Evolutionary conservation across 1,139 yeast species (phyloP), one percentile per base, ranked within the genome.

Genomic region (Saccharomyces hybrid): DNA sequence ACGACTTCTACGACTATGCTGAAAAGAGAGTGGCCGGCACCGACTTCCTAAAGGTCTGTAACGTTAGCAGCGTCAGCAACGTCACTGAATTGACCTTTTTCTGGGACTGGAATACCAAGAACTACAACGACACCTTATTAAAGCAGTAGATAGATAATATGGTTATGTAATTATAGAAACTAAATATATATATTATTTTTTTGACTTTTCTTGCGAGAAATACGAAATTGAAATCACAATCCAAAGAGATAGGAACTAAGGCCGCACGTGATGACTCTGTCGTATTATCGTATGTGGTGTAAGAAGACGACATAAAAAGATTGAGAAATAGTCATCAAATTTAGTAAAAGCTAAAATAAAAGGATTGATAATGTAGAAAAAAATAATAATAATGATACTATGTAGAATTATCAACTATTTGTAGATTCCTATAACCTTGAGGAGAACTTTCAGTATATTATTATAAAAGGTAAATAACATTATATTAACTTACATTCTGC

Each of bases 1-100:
- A 71, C 4, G 75, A 76, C 48, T 83, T 69, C 59, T 62, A 65
- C 55, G 59, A 66, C 3, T 70, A 73, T 52, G 69, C 76, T 28
- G 66, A 69, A n/a, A 59, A 62, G 7, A 73, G 76, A 62, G 61
- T 76, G 52, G 64, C 61, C 2, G 73, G 68, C 31, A 64, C 69
- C 47, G 67, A 72, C 56, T 73, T 71, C 58, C 57, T 58, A 41
- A 61, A 70, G 32, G 73, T 73, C 28, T 79, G 82, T 64, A 64
- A 64, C 31, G 59, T 64, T 6, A 31, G 49, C 52, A 54, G 49
- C 5, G 62, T 51, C 49, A 55, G 50, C 62, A 68, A 50, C 61
- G 34, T 14, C 28, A 62, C 60, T 52, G 62, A 50, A 29, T 58
- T 51, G 27, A 57, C 66, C 4, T 68, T 68, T 61, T 68, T 61